phyloP scores from a whole-genome alignment of 2,329 filamentous ascomycete genomes.

The Plenodomus biglobosus region DNA sequence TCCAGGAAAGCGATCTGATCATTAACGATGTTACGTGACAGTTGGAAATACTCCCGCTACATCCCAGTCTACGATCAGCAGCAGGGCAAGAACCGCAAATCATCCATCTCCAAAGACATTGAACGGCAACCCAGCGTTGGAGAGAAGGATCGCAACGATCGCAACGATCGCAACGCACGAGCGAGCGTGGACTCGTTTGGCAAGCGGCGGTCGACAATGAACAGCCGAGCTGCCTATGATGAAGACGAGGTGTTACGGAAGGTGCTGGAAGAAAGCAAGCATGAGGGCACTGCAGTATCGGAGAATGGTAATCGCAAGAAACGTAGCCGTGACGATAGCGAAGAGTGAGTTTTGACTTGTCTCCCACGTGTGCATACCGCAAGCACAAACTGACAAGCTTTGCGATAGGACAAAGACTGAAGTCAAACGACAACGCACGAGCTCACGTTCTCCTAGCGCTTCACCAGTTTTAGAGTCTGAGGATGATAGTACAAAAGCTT shows the following conservation, averaged over 20 bases:
- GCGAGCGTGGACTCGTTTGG: conserved; percentile 61
- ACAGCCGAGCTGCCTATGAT: conserved; percentile 93
- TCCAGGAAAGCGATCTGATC: neutral
- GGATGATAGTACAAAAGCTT: conserved; percentile 59
- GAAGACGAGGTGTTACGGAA: conserved; percentile 87
- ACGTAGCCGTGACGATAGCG: conserved; percentile 83
- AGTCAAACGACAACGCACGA: conserved; percentile 80
- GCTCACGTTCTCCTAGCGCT: conserved; percentile 49
- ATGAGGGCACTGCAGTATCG: conserved; percentile 65
- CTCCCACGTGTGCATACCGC: conserved; percentile 3
- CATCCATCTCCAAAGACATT: conserved; percentile 66
- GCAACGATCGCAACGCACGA: conserved; percentile 54
- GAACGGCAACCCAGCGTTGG: conserved; percentile 53
- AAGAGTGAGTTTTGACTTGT: conserved; percentile 71
- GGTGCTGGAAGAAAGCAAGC: conserved; percentile 93
- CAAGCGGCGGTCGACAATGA: conserved; percentile 94
- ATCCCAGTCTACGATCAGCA: conserved; percentile 60
- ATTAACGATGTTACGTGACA: conserved; percentile 34
- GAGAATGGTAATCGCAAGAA: conserved; percentile 68
- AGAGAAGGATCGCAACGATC: conserved; percentile 46
- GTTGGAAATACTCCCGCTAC: conserved; percentile 65
- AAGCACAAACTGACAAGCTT: conserved; percentile 32
- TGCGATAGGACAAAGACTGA: conserved; percentile 65
- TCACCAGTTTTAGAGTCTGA: conserved; percentile 67
- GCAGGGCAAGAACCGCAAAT: conserved; percentile 59